phyloP scores from a whole-genome alignment of 2,329 filamentous ascomycete species.

The Penicillium thymicola region DNA sequence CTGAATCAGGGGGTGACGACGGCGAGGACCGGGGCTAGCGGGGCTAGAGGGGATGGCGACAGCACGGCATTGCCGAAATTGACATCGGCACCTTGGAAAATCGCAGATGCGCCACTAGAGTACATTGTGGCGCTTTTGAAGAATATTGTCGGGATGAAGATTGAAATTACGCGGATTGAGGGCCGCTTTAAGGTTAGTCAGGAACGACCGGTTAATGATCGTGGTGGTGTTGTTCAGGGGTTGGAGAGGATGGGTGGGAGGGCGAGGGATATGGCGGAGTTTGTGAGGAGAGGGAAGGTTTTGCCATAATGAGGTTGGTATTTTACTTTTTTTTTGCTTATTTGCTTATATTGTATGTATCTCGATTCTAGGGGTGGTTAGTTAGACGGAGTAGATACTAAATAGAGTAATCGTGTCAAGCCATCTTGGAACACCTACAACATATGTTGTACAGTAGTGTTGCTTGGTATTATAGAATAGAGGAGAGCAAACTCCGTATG shows the following conservation, averaged over 20 bases:
- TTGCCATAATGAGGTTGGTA: background rate
- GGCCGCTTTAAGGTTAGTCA: slow-evolving; percentile 24
- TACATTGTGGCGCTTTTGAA: slow-evolving; percentile 20
- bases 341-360: background rate
- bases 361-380: no score
- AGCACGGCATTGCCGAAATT: background rate
- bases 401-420: background rate
- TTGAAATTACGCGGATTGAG: slow-evolving; percentile 20
- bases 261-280: slow-evolving; percentile 18
- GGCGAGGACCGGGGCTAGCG: no score
- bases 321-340: background rate
- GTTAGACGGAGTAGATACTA: background rate
- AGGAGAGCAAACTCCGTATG: no score
- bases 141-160: slow-evolving; percentile 18
- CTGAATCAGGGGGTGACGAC: background rate
- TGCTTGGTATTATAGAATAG: no score
- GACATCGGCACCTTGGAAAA: slow-evolving; percentile 11
- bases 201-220: slow-evolving; percentile 15
- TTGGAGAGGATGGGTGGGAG: slow-evolving; percentile 7
- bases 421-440: background rate
- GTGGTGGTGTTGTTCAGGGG: slow-evolving; percentile 18
- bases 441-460: no score
- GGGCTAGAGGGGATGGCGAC: background rate
- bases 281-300: slow-evolving; percentile 12
- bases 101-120: slow-evolving; percentile 15